Percentiles rank a stretch among this genome's conserved stretches.
Evolutionary conservation across 2,329 filamentous ascomycete species (phyloP).

Genomic region (Dothistroma pini): DNA sequence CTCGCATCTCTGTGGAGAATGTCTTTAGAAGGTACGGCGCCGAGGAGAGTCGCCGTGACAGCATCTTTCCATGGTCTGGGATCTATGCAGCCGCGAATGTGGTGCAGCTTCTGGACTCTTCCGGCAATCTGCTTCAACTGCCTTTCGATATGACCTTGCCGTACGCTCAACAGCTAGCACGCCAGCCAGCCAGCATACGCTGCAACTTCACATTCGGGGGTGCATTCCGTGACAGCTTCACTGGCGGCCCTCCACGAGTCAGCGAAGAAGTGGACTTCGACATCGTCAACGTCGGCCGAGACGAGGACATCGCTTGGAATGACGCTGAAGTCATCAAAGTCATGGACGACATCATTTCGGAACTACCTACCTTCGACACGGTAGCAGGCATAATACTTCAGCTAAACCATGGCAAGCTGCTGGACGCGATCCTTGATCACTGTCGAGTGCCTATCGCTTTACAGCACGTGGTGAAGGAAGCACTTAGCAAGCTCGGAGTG

Average conservation of each 20-base stretch:
- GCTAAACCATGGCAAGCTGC: constrained; percentile 79
- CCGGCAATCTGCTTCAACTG: constrained; percentile 86
- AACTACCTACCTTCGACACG: constrained; percentile 61
- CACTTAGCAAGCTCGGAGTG: constrained; percentile 82
- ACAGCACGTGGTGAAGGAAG: constrained; percentile 71
- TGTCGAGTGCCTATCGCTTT: constrained; percentile 72
- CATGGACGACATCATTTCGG: constrained; percentile 79
- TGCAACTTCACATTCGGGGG: constrained; percentile 83
- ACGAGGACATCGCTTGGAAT: constrained; percentile 77
- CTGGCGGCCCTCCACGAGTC: constrained; percentile 75
- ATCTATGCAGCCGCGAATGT: constrained; percentile 68
- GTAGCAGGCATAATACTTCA: constrained; percentile 79
- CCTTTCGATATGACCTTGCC: constrained; percentile 90
- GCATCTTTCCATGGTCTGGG: constrained; percentile 75
- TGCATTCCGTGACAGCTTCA: constrained; percentile 76
- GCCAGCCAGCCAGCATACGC: constrained; percentile 61
- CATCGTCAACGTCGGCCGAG: constrained; percentile 73
- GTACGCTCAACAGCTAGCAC: constrained; percentile 78
- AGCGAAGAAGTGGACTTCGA: constrained; percentile 95
- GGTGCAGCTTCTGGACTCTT: constrained; percentile 75
- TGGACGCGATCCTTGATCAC: constrained; percentile 85
- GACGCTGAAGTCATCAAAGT: constrained; percentile 95
- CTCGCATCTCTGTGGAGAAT: constrained; percentile 68
- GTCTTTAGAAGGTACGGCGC: constrained; percentile 90
- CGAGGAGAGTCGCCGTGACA: constrained; percentile 70